Evolutionary conservation across 805 yeast species (phyloP), one percentile per base, ranked within the genome.

Genomic region (Kuraishia borneana): DNA sequence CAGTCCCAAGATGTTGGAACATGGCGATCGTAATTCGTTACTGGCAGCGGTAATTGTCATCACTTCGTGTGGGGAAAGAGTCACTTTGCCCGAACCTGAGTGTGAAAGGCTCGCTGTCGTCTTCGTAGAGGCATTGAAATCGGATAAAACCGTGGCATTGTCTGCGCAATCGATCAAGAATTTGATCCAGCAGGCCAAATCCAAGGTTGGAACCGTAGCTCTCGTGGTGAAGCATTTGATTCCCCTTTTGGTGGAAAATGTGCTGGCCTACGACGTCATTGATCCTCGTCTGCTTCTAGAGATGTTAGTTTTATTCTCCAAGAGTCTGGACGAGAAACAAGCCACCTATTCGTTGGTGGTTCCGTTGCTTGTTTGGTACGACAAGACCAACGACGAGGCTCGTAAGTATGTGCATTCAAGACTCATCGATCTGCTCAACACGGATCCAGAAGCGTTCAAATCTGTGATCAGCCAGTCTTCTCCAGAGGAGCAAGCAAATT

Each of bases 81-180:
- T 64, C 12, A 40, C 42, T 3, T 42, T 73, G 4, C 42, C 49
- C 7, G 51, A 45, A 1, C 43, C 45, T 1, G 72, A 73, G 32
- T 48, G 63, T 26, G 61, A 56, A 2, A 45, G 48, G 7, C 46
- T 65, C 22, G 51, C 59, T 2, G 39, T 46, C 2, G 48, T 48
- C 13, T 46, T 76, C 7, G 39, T 59, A 1, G 46, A 43, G 3
- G 61, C 65, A 12, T 43, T 75, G 6, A 32, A 43, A 1, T 47
- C 58, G 4, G 48, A 56, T 3, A 61, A 54, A 2, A 48, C 54
- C 6, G 43, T 63, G 6, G 50, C 61, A 0, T 56, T 72, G 7
- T 60, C 71, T 0, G 59, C 76, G 9, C 87, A 78, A 41, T 77
- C 92, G 12, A 60, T 80, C 33, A 77, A 68, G 43, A 62, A 77